Percentiles rank a stretch among this genome's conserved stretches.
These are phyloP conservation scores for Globisporangium camurandrum DNA, from an alignment of 352 stramenopile species.

Conservation along the genomic window DNA sequence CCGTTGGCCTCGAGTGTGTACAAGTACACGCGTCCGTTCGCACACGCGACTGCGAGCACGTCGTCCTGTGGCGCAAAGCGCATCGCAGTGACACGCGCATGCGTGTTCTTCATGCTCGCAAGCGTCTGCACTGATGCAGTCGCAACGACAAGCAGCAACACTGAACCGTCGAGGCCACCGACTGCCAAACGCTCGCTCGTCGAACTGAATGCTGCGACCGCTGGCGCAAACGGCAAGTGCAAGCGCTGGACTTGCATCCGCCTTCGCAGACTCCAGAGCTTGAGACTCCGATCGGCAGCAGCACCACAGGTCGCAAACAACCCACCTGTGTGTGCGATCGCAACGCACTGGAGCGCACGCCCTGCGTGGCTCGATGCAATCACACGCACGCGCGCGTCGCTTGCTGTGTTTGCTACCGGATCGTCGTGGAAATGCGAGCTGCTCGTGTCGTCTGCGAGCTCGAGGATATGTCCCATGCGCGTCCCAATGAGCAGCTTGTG, in stretches of 20 bases:
- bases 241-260: constrained; percentile 18
- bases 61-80: constrained; percentile 38
- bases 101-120: constrained; percentile 58
- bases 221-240: constrained; percentile 21
- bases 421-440: not conserved
- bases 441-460: constrained; percentile 27
- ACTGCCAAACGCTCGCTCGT: constrained; percentile 43
- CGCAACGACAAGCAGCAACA: constrained; percentile 29
- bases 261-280: constrained; percentile 55
- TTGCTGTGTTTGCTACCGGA: not conserved
- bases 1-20: constrained; percentile 40
- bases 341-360: constrained; percentile 14
- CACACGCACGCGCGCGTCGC: constrained; percentile 13
- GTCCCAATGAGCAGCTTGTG: constrained; percentile 56
- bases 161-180: constrained; percentile 46
- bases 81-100: constrained; percentile 25
- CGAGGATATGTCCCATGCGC: constrained; percentile 42
- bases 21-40: constrained; percentile 65
- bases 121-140: constrained; percentile 17
- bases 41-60: constrained; percentile 41
- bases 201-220: constrained; percentile 29
- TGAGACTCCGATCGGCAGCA: constrained; percentile 24
- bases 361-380: constrained; percentile 43
- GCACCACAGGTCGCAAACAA: constrained; percentile 45
- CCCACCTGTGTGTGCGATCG: constrained; percentile 22